Evolutionary conservation across 2,329 filamentous ascomycete species (phyloP), one percentile per base, ranked within the genome.

Genomic region (Trichothecium roseum): DNA sequence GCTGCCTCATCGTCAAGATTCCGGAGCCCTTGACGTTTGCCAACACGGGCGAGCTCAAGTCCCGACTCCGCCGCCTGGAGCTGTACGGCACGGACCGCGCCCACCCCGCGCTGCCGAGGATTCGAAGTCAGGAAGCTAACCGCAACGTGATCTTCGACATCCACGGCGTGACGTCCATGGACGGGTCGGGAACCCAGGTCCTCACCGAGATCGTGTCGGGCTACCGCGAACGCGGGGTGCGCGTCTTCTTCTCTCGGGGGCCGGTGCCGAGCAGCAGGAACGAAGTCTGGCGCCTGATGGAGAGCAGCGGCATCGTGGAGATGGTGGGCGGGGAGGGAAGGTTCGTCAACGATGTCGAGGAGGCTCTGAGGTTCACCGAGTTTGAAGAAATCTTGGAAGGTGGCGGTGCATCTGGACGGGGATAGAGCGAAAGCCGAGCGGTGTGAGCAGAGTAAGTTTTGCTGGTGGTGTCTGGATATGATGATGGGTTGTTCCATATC

Each of bases 1-100:
- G 89, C 13, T 93, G 84, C 41, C 66, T 98, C 8, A 94, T 98
- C 40, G 86, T 96, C 49, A 96, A 96, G 66, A 96, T 98, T 37
- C 89, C 91, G 0, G 91, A 98, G 53, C 91, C 91, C 0, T 66
- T 98, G 34, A 96, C 89, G 0, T 98, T 98, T 55, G 89, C 89
- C 51, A 98, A 98, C 55, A 96, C 91, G 0, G 91, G 88, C 32
- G 84, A 91, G 46, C 66, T 98, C 30, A 94, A 93, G 57, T 81
- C 80, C 35, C 74, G 91, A 4, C 68, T 98, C 9, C 72, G 83
- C 5, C 69, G 91, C 6, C 68, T 98, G 2, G 91, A 96, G 57
- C 72, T 87, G 16, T 94, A 96, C 51, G 91, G 91, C n/a, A 89
- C 86, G 0, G 79, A 68, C 31, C 68, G 73, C 36, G 86, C 84